Conservation (phyloP, 1,139 yeast genomes). For the Hemisphaericaspora xylanilytica region DNA sequence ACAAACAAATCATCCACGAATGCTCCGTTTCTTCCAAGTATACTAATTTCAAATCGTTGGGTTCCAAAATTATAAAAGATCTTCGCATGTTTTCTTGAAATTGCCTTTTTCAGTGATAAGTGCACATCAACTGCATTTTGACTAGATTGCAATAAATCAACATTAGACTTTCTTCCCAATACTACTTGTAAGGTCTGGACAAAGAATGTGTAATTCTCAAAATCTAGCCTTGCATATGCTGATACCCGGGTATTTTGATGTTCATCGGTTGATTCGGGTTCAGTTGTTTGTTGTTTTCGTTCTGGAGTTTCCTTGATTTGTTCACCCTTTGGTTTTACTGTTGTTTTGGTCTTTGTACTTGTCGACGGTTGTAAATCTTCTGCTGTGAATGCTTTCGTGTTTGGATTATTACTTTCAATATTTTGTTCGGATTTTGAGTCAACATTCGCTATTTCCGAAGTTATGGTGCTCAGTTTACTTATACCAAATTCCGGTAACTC, state of each 20-base stretch:
- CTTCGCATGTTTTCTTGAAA: conserved; percentile 89
- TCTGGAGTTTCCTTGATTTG: conserved; percentile 7
- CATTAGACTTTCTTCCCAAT: conserved; percentile 83
- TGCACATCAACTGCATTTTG: conserved; percentile 83
- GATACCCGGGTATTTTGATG: conserved; percentile 59
- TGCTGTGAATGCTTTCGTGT: neutral
- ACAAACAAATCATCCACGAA: conserved; percentile 88
- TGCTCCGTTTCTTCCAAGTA: conserved; percentile 93
- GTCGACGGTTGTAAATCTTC: neutral
- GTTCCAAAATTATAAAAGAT: conserved; percentile 94
- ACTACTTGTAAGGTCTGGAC: conserved; percentile 94
- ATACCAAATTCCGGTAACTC: neutral
- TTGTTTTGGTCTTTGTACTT: neutral
- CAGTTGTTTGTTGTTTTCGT: conserved; percentile 17
- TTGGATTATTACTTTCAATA: neutral
- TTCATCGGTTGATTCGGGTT: conserved; percentile 11
- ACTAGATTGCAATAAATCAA: conserved; percentile 50
- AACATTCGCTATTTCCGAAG: neutral
- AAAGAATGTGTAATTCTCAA: conserved; percentile 88
- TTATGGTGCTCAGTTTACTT: neutral
- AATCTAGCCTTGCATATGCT: conserved; percentile 92
- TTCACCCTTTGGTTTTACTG: conserved; percentile 2
- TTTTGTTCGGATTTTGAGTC: neutral
- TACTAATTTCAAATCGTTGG: conserved; percentile 85
- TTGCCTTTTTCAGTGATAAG: conserved; percentile 85